These are phyloP conservation scores for Teratosphaeria viscida DNA, from an alignment of 2,329 filamentous ascomycete genomes.

Conservation along the genomic window DNA sequence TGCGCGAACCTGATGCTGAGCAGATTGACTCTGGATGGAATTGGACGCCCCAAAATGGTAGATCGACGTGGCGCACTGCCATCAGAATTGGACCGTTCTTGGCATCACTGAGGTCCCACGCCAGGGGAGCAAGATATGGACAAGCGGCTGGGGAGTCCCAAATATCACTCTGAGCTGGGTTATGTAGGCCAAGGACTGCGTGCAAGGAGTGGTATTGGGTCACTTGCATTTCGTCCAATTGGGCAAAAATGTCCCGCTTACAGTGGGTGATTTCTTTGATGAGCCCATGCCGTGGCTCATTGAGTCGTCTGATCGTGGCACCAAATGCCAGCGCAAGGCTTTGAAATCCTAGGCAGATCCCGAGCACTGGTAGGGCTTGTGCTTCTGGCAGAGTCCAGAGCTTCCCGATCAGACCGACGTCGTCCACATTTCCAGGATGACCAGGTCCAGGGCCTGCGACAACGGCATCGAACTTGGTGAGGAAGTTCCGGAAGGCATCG, in stretches of 20 bases:
- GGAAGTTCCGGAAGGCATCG: slow-evolving; percentile 33
- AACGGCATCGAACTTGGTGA: slow-evolving; percentile 63
- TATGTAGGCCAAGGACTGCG: slow-evolving; percentile 28
- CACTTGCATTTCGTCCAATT: slow-evolving; percentile 49
- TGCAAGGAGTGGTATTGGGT: slow-evolving; percentile 67
- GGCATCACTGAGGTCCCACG: slow-evolving; percentile 36
- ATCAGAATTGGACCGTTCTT: slow-evolving; percentile 57
- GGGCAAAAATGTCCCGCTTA: slow-evolving; percentile 54
- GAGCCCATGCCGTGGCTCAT: slow-evolving; percentile 73
- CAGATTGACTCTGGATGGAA: slow-evolving; percentile 88
- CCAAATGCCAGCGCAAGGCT: slow-evolving; percentile 62
- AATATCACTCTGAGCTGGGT: slow-evolving; percentile 17
- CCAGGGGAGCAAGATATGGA: slow-evolving; percentile 33
- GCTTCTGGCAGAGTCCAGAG: slow-evolving; percentile 59
- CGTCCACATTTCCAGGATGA: slow-evolving; percentile 57
- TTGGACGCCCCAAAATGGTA: slow-evolving; percentile 78
- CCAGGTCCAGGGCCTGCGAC: slow-evolving; percentile 88
- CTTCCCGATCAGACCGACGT: slow-evolving; percentile 70
- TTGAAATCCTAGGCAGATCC: slow-evolving; percentile 84
- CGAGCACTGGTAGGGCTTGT: slow-evolving; percentile 63
- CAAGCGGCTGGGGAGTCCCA: slow-evolving; percentile 30
- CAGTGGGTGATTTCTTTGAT: slow-evolving; percentile 56
- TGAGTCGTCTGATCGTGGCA: slow-evolving; percentile 53
- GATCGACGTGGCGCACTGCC: slow-evolving; percentile 56
- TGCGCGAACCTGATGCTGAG: slow-evolving; percentile 56